Base-by-base conservation (phyloP, 1,139 yeast species). In the Protomyces arabidopsidicola region DNA sequence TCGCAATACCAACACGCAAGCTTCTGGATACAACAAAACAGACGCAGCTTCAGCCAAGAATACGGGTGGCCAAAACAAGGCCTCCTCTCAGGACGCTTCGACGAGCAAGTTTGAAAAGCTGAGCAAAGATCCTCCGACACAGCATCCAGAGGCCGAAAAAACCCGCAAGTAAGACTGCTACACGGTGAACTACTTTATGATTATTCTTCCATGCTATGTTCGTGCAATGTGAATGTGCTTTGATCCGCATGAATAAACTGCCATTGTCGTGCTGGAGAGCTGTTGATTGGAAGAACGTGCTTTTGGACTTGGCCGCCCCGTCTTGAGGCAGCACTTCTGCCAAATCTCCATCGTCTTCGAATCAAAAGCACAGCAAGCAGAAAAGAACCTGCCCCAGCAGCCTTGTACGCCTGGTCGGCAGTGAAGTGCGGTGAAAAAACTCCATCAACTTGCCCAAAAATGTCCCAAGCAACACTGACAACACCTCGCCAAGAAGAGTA, bases 31-130 rank as follows among this genome's bases (percentile, higher is more conserved):
- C 48, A 42, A 18, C 48, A 16, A 42, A 12, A 42, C 24, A 18
- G 24, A 18, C 18, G 8, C 48, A 42, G 18, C 22, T 18, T n/a
- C 20, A 16, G 48, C 48, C 24, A 52, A 39, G 9, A 45, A 45
- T 35, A 42, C 36, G 36, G 48, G 52, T 14, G 45, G 45, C 22
- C 14, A 34, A n/a, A 36, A 16, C 35, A 27, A 24, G n/a, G 55
- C 55, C 20, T 48, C 61, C 3, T 20, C 42, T 5, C 51, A 36
- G 24, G 62, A 58, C 35, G 35, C 22, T n/a, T 58, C 62, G 24
- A 58, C 42, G 51, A 39, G 53, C 45, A 58, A 58, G 48, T 58
- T 58, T 52, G 62, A 52, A 6, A 58, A 58, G 45, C 8, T 58
- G 14, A 34, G 56, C 45, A 52, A 39, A 34, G 38, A 42, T 42